Base-by-base conservation (phyloP, 305 asterid species). In the Plantago lanceolata region DNA sequence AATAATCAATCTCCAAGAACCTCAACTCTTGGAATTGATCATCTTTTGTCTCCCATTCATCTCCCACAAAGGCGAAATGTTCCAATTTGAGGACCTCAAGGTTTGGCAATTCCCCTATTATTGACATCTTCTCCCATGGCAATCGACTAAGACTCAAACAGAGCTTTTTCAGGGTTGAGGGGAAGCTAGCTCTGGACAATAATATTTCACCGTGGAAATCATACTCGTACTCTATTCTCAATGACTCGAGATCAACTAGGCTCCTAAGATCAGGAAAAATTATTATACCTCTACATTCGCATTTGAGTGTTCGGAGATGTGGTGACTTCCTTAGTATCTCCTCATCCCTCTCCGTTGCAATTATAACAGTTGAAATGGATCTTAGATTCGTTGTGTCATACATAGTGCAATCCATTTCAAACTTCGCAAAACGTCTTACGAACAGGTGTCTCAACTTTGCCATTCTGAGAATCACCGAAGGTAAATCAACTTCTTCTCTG, bases 1-100 rank as follows among this genome's bases (percentile, higher is more conserved):
- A 1, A 3, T 4, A 6, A 0, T 61, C 49, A 15, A 78, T 19
- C 48, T 61, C 65, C 72, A 75, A 56, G 61, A 55, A 67, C 45
- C 61, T 66, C 60, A 72, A 74, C 48, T 70, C 15, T 29, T 7
- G 48, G 40, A 78, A 75, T 29, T 63, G 70, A 0, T 31, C 24
- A 15, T 63, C 65, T 11, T 8, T 26, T 33, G 68, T 67, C 1
- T 64, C 59, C 78, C 81, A 78, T 47, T 19, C 20, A 1, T 49
- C 16, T 31, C 68, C 69, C 45, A 29, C 50, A 19, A 75, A 63
- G 20, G 72, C 63, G 48, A 13, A 0, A 15, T 16, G 5, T 2
- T 9, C 33, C 24, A 75, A 51, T 65, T 75, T 73, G 26, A 79
- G 76, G 55, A 75, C 56, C 52, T 69, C 61, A 52, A 75, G 78